Percentiles rank a stretch among this genome's conserved stretches.
phyloP scores from a whole-genome alignment of 176 grass and related monocot genomes.

The Aegilops speltoides region DNA sequence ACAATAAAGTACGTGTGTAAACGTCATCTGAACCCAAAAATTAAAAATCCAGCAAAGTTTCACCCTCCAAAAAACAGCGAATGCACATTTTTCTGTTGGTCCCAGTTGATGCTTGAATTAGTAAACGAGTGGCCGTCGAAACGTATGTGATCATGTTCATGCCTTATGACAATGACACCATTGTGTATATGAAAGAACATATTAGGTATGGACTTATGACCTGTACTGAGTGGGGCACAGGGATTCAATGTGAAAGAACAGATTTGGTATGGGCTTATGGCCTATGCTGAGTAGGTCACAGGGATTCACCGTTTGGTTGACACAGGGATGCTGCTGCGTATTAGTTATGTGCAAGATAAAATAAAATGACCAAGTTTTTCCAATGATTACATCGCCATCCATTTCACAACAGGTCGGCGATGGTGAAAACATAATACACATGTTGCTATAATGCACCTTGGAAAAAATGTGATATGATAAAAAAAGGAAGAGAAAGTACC shows the following conservation, averaged over 20 bases:
- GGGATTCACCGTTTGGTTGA: not conserved
- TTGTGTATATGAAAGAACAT: not conserved
- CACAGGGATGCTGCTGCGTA: not conserved
- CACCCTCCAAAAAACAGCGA: not conserved
- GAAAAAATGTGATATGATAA: no score
- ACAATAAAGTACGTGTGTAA: not conserved
- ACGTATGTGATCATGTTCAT: not conserved
- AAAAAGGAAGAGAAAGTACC: not conserved
- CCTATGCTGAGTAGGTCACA: not conserved
- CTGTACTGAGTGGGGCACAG: not conserved
- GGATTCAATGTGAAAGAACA: not conserved
- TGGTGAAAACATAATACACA: not conserved
- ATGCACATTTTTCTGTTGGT: not conserved
- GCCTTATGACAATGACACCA: not conserved
- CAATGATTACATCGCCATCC: not conserved
- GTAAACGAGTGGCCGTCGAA: not conserved
- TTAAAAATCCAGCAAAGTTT: not conserved
- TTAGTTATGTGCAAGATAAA: not conserved
- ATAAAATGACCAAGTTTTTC: not conserved
- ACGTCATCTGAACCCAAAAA: not conserved
- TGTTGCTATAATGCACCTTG: not conserved
- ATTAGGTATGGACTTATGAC: not conserved
- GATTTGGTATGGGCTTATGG: not conserved
- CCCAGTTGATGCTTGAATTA: not conserved
- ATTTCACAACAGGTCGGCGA: not conserved